Conservation (phyloP, 2,329 filamentous ascomycete species). For the Claviceps purpurea region DNA sequence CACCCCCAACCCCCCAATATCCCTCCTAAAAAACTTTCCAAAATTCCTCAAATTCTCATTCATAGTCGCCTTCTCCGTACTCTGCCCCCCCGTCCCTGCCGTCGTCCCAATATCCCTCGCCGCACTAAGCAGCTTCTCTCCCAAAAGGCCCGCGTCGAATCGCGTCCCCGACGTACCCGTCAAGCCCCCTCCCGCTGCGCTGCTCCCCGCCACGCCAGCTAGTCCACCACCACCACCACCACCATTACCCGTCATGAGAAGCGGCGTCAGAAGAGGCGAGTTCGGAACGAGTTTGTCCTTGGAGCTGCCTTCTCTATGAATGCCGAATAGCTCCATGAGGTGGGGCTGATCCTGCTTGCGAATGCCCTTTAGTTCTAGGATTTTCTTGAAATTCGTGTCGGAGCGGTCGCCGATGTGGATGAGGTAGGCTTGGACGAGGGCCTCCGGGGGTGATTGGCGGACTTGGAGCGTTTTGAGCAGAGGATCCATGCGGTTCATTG, state of each 20-base stretch:
- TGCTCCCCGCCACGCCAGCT: conserved; percentile 25
- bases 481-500: conserved; percentile 77
- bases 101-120: conserved; percentile 69
- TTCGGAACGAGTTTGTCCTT: conserved; percentile 57
- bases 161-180: conserved; percentile 29
- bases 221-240: too few species aligned
- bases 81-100: conserved; percentile 30
- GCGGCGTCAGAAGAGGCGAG: conserved; percentile 56
- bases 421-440: conserved; percentile 89
- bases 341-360: conserved; percentile 69
- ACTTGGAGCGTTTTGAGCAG: conserved; percentile 96
- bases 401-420: conserved; percentile 92
- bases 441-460: conserved; percentile 78
- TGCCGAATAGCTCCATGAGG: conserved; percentile 71
- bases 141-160: conserved; percentile 73
- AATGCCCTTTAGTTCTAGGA: conserved; percentile 90
- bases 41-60: conserved; percentile 94
- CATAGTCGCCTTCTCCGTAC: conserved; percentile 52
- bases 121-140: conserved; percentile 77
- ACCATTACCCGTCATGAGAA: conserved; percentile 33
- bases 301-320: conserved; percentile 63
- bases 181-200: conserved; percentile 29
- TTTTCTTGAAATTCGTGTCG: conserved; percentile 90
- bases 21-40: conserved; percentile 88
- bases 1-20: conserved; percentile 64